These are phyloP conservation scores for Puccinia horiana DNA, from an alignment of 1,284 basidiomycete species.

Conservation along the genomic window DNA sequence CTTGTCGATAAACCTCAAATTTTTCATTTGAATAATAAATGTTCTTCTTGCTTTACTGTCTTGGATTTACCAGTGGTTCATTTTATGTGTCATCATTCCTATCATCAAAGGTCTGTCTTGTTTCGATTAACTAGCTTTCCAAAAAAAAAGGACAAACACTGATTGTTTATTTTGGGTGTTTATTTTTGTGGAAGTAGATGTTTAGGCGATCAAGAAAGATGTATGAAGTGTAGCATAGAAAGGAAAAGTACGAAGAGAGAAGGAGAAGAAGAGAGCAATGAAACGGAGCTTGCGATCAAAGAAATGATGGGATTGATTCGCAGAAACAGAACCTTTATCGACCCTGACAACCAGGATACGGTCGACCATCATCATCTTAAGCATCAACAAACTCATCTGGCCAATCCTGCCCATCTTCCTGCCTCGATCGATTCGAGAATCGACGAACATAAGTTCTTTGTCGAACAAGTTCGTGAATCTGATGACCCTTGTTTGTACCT, in stretches of 20 bases:
- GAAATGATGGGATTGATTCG: constrained; percentile 28
- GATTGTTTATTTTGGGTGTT: not conserved
- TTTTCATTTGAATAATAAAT: constrained; percentile 83
- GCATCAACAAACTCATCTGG: not conserved
- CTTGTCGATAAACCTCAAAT: constrained; percentile 76
- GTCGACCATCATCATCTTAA: not conserved
- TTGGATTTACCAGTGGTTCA: constrained; percentile 90
- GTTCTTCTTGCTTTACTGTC: constrained; percentile 76
- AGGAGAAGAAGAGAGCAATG: not conserved
- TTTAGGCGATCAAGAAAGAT: constrained; percentile 15
- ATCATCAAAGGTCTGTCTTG: constrained; percentile 75
- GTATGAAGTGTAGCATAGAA: constrained; percentile 3
- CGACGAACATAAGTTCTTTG: constrained; percentile 32
- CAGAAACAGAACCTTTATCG: constrained; percentile 21
- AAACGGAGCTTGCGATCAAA: constrained; percentile 9
- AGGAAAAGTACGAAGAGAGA: not conserved
- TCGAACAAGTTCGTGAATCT: constrained; percentile 23
- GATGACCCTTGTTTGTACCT: constrained; percentile 47
- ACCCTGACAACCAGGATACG: not conserved
- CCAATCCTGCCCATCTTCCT: too few species aligned
- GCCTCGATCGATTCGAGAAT: not conserved
- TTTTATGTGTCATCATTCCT: constrained; percentile 98
- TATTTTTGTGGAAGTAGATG: not conserved
- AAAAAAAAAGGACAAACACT: constrained; percentile 38
- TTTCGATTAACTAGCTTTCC: constrained; percentile 50